A percentile compares a stretch with the other conserved stretches of the same genome.
These are phyloP conservation scores for Hymenoscyphus scutula DNA, from an alignment of 2,329 filamentous ascomycete genomes.

Conservation along the genomic window DNA sequence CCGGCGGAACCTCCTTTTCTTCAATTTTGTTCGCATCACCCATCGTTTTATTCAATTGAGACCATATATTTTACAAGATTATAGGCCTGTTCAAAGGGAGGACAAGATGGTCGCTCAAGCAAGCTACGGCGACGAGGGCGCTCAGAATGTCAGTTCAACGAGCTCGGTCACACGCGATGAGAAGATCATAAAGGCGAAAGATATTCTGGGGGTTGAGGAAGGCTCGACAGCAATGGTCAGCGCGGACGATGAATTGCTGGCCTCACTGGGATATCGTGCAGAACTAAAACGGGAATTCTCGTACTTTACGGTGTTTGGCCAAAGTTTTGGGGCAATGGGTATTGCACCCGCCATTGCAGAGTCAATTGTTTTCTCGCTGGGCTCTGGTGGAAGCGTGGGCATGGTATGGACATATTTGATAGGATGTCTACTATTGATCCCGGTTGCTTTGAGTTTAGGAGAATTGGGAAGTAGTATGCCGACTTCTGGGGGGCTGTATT, in stretches of 20 bases:
- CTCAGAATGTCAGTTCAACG: neutral
- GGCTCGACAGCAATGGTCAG: constrained; percentile 14
- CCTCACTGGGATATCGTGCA: constrained; percentile 33
- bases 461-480: constrained; percentile 37
- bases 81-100: neutral
- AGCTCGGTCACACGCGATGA: constrained; percentile 13
- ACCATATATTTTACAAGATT: neutral
- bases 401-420: constrained; percentile 37
- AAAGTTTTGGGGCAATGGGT: constrained; percentile 37
- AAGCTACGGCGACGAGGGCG: constrained; percentile 1
- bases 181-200: constrained; percentile 10
- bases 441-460: constrained; percentile 34
- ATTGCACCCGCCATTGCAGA: constrained; percentile 36
- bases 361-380: constrained; percentile 34
- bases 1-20: neutral
- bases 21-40: neutral
- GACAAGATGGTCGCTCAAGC: constrained; percentile 1
- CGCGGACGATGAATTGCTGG: constrained; percentile 33
- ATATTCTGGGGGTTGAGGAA: constrained; percentile 17
- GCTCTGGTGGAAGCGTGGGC: constrained; percentile 32
- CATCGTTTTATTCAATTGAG: neutral
- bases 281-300: constrained; percentile 37
- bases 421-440: constrained; percentile 34
- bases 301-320: constrained; percentile 35
- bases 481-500: constrained; percentile 35